These are phyloP conservation scores for Blastocystis sp. DNA, from an alignment of 352 stramenopile genomes.

Conservation along the genomic window DNA sequence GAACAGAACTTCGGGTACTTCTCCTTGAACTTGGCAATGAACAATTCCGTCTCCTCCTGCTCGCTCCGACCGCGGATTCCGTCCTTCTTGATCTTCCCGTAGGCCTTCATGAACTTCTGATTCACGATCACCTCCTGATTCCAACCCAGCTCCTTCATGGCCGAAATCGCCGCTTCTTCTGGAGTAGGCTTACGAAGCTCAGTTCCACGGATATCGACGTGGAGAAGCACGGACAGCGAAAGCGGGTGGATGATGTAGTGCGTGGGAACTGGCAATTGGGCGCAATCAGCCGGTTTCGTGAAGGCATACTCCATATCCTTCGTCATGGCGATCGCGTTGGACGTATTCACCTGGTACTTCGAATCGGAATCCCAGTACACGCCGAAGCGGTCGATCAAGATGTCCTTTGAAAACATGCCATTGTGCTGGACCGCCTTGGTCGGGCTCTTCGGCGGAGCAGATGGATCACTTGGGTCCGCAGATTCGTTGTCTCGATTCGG, in stretches of 20 bases:
- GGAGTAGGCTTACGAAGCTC: constrained; percentile 68
- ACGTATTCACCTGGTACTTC: constrained; percentile 7
- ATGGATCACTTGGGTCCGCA: no score
- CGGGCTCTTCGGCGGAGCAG: neutral
- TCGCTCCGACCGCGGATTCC: constrained; percentile 46
- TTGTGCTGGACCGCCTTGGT: constrained; percentile 55
- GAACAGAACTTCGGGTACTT: constrained; percentile 63
- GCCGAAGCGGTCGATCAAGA: constrained; percentile 36
- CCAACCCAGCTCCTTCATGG: constrained; percentile 37
- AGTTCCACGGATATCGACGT: constrained; percentile 57
- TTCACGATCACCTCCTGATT: constrained; percentile 55
- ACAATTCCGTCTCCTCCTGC: constrained; percentile 51
- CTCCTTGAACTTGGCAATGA: constrained; percentile 65
- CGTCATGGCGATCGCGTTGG: neutral
- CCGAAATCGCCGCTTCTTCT: constrained; percentile 12
- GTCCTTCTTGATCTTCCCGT: constrained; percentile 44
- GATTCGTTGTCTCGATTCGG: constrained; percentile 12
- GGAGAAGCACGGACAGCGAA: neutral
- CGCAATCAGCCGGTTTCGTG: neutral
- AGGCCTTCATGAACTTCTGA: constrained; percentile 56
- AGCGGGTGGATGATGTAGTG: constrained; percentile 56
- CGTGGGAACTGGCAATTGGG: neutral
- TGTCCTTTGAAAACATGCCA: constrained; percentile 52
- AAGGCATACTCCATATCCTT: constrained; percentile 58
- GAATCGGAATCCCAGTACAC: constrained; percentile 69